Conservation (phyloP, 129 eudicot genomes). For the Lactuca saligna region DNA sequence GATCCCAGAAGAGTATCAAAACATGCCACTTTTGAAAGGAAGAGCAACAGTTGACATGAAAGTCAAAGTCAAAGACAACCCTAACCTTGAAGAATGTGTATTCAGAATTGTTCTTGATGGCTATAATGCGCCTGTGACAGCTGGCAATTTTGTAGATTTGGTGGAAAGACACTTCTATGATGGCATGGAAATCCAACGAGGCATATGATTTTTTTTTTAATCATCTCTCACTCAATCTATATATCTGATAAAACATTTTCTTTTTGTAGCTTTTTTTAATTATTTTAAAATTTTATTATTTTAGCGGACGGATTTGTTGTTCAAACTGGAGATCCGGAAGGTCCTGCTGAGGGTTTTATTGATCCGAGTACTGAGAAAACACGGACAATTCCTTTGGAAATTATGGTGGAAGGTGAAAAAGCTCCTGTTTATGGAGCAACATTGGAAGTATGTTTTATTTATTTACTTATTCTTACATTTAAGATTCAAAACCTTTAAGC, state of each 20-base stretch:
- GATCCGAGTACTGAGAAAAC: constrained; percentile 97
- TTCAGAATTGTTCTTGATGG: constrained; percentile 94
- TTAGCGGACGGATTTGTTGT: constrained; percentile 98
- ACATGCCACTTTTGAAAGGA: constrained; percentile 89
- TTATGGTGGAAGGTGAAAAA: constrained; percentile 91
- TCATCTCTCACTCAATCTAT: not conserved
- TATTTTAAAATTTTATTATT: constrained; percentile 16
- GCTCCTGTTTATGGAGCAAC: constrained; percentile 85
- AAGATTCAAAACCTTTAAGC: too few relatives aligned
- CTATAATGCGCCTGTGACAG: constrained; percentile 95
- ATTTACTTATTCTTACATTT: too few relatives aligned
- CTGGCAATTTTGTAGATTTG: constrained; percentile 95
- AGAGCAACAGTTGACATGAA: constrained; percentile 98
- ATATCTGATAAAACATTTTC: not conserved
- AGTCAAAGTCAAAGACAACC: constrained; percentile 98
- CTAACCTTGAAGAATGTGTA: constrained; percentile 73
- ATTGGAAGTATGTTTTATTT: constrained; percentile 67
- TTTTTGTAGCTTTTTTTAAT: not conserved
- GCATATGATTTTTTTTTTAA: constrained; percentile 23
- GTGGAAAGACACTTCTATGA: constrained; percentile 95
- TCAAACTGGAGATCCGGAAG: constrained; percentile 98
- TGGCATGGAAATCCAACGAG: constrained; percentile 99
- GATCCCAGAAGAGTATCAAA: constrained; percentile 91
- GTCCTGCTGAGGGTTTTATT: constrained; percentile 97
- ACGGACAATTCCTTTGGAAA: constrained; percentile 85